Conservation (phyloP, 176 grass and related monocot genomes). For the Typha latifolia region DNA sequence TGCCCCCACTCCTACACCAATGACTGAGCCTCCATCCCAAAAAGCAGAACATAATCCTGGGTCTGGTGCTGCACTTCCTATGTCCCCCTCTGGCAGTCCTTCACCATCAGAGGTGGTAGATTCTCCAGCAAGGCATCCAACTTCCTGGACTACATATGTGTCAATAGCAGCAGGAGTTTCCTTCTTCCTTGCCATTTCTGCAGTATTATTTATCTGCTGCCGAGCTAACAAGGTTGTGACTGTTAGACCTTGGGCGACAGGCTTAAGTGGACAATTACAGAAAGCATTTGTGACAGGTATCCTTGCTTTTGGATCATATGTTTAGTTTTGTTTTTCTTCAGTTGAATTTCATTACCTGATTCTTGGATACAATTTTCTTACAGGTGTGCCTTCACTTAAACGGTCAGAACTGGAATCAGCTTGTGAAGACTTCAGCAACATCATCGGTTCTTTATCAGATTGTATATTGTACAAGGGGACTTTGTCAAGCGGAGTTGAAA, state of each 20-base stretch:
- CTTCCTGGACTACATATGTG: conserved; percentile 24
- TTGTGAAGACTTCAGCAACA: conserved; percentile 87
- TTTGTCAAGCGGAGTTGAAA: conserved; percentile 87
- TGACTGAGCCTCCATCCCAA: conserved; percentile 9
- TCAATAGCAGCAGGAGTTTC: conserved; percentile 25
- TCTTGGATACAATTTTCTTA: conserved; percentile 6
- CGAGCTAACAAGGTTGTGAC: conserved; percentile 46
- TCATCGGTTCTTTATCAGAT: conserved; percentile 52
- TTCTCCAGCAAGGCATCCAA: conserved; percentile 7
- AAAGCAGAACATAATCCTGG: conserved; percentile 9
- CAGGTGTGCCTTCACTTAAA: conserved; percentile 70
- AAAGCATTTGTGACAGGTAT: conserved; percentile 88
- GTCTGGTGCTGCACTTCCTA: conserved; percentile 12
- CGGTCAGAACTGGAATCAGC: conserved; percentile 66
- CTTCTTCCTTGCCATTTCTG: conserved; percentile 34
- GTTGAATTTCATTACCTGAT: conserved; percentile 5
- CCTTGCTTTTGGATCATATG: conserved; percentile 4
- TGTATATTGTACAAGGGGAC: conserved; percentile 82
- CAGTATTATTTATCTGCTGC: conserved; percentile 34
- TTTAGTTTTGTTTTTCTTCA: background rate
- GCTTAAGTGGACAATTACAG: conserved; percentile 83
- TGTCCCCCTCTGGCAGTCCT: background rate
- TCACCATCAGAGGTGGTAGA: background rate
- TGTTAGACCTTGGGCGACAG: conserved; percentile 79
- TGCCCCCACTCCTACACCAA: conserved; percentile 24